Conservation (phyloP, 1,139 yeast species). For the Citeromyces siamensis region DNA sequence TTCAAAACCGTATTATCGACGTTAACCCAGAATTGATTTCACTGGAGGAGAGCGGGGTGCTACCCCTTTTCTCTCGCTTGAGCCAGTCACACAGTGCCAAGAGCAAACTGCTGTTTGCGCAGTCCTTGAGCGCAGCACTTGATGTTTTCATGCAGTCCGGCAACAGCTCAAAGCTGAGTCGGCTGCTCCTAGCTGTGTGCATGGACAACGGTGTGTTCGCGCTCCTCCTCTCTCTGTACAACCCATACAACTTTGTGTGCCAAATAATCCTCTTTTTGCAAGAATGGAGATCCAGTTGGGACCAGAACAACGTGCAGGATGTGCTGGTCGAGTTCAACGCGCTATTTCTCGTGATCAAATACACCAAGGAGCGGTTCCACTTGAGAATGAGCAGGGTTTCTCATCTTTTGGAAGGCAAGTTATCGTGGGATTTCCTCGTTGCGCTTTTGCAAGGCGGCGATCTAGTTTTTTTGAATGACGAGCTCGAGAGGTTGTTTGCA, state of each 20-base stretch:
- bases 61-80: not conserved
- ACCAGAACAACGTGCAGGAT: constrained; percentile 1
- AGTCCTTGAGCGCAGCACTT: not conserved
- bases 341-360: not conserved
- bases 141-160: not conserved
- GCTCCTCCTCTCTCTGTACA: not conserved
- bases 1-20: not conserved
- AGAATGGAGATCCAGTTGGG: not conserved
- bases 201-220: not conserved
- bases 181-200: not conserved
- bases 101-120: not conserved
- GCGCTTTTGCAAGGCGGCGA: not conserved
- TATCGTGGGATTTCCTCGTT: not conserved
- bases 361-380: not conserved
- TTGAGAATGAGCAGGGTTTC: not conserved
- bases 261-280: not conserved
- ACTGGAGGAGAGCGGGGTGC: not conserved
- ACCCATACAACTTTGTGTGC: not conserved
- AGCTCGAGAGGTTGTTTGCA: not conserved
- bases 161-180: not conserved
- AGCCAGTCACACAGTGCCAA: not conserved
- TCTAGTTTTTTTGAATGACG: not conserved
- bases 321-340: constrained; percentile 1
- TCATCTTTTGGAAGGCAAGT: not conserved
- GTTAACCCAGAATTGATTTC: not conserved